A percentile compares a stretch with the other conserved stretches of the same genome.
Conservation (phyloP, 2,329 filamentous ascomycete species). For the Beauveria rudraprayagi region DNA sequence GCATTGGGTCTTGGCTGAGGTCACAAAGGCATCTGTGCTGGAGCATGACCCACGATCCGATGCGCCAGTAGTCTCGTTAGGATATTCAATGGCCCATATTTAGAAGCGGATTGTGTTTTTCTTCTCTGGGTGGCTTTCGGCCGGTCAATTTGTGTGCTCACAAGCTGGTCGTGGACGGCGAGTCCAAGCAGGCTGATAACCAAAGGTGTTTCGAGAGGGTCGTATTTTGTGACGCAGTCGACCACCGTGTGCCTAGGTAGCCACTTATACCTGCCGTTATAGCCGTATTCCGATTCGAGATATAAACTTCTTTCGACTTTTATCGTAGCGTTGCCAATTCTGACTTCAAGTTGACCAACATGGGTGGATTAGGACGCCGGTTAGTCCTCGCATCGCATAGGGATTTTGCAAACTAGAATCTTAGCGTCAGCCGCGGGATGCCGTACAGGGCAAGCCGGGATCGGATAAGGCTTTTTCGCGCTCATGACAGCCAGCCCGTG, state of each 20-base stretch:
- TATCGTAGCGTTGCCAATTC: background rate
- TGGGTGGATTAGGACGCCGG: background rate
- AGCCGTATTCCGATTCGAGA: background rate
- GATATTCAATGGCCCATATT: background rate
- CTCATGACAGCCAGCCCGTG: background rate
- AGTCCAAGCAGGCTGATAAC: background rate
- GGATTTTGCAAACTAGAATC: background rate
- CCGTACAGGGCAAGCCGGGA: background rate
- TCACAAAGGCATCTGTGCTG: constrained; percentile 1
- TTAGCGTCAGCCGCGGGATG: background rate
- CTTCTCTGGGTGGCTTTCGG: background rate
- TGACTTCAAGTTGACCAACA: background rate
- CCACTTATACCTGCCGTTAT: background rate
- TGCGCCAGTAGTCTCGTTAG: background rate
- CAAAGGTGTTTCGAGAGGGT: background rate
- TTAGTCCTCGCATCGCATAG: background rate
- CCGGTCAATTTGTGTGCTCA: background rate
- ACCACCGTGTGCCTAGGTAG: background rate
- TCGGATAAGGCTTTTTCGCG: background rate
- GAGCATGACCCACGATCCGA: background rate
- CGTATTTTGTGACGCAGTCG: background rate
- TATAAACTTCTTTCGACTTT: background rate
- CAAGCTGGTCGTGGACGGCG: background rate
- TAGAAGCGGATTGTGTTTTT: background rate
- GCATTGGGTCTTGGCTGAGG: constrained; percentile 6